Evolutionary conservation across 805 yeast species (phyloP), one percentile per base, ranked within the genome.

Genomic region (Hanseniaspora singularis): DNA sequence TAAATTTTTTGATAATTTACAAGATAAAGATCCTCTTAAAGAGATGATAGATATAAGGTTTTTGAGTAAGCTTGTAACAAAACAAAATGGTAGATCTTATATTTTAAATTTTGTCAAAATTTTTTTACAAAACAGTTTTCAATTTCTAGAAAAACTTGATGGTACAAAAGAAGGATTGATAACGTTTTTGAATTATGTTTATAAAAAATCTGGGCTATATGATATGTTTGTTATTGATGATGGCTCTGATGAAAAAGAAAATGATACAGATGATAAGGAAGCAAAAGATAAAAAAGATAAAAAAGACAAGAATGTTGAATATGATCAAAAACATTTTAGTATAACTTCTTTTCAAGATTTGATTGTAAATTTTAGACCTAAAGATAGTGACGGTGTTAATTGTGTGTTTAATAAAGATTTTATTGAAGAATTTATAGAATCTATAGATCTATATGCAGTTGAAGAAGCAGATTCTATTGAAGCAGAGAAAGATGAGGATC

Each of bases 181-280:
- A 10, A 53, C 52, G 12, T 51, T 61, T 2, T 63, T 61, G 43
- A 61, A 60, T 11, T 57, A 44, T 32, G 40, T 63, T 4, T 63
- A 62, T 44, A 55, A 59, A 30, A 24, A 49, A 11, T 61, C 65
- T 1, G 65, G 64, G 3, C 44, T 62, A 51, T 52, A 54, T 38
- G 43, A 53, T 26, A 34, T 32, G 33, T 34, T 41, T n/a, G 24
- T 28, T 3, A 23, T 41, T 11, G 37, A 33, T n/a, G 32, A 39
- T 7, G 26, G 18, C 5, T 33, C 37, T 33, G 19, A 39, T 14
- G 45, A 33, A n/a, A 18, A 37, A 14, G 27, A 38, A 12, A 38
- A 28, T 4, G 23, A 22, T 8, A 51, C 53, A 3, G 50, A 47
- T 1, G 38, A 33, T 10, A 36, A 27, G n/a, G 16, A 30, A 14